phyloP scores from a whole-genome alignment of 2,329 filamentous ascomycete genomes.

The Sporothrix pallida region DNA sequence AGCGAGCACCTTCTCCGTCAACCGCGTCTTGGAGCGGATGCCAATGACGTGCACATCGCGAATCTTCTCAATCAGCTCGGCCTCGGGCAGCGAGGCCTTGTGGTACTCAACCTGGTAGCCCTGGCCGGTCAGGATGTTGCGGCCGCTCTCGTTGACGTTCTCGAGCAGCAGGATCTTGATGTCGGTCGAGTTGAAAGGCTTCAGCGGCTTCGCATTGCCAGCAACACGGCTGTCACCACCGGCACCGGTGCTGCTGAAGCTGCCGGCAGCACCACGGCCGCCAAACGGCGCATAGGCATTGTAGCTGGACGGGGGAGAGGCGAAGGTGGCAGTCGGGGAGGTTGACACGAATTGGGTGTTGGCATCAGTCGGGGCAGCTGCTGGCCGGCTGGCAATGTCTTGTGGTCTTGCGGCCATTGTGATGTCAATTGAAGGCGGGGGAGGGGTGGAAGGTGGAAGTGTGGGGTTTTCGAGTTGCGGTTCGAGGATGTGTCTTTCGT shows the following conservation, averaged over 20 bases:
- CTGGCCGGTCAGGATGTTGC: slow-evolving; percentile 79
- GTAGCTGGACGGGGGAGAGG: slow-evolving; percentile 71
- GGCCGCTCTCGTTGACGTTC: slow-evolving; percentile 91
- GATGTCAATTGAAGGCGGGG: neutral
- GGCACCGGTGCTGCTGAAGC: slow-evolving; percentile 45
- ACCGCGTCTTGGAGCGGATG: slow-evolving; percentile 96
- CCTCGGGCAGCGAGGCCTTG: slow-evolving; percentile 88
- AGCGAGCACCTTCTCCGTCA: slow-evolving; percentile 81
- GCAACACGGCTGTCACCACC: slow-evolving; percentile 45
- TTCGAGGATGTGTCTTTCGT: neutral
- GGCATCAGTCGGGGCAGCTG: slow-evolving; percentile 42
- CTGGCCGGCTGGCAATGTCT: slow-evolving; percentile 47
- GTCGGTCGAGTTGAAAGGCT: slow-evolving; percentile 93
- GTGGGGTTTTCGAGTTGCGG: neutral
- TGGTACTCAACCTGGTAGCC: slow-evolving; percentile 95
- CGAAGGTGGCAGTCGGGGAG: slow-evolving; percentile 76
- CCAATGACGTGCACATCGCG: slow-evolving; percentile 95
- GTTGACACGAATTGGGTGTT: slow-evolving; percentile 69
- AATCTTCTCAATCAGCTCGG: slow-evolving; percentile 96
- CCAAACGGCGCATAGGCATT: slow-evolving; percentile 44
- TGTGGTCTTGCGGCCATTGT: slow-evolving; percentile 38
- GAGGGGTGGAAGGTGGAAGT: neutral
- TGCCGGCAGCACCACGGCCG: slow-evolving; percentile 38
- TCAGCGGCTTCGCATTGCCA: slow-evolving; percentile 73
- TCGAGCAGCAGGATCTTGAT: slow-evolving; percentile 96